Percentiles rank a stretch among this genome's conserved stretches.
phyloP scores from a whole-genome alignment of 805 yeast genomes.

The Starmerella asiatica region DNA sequence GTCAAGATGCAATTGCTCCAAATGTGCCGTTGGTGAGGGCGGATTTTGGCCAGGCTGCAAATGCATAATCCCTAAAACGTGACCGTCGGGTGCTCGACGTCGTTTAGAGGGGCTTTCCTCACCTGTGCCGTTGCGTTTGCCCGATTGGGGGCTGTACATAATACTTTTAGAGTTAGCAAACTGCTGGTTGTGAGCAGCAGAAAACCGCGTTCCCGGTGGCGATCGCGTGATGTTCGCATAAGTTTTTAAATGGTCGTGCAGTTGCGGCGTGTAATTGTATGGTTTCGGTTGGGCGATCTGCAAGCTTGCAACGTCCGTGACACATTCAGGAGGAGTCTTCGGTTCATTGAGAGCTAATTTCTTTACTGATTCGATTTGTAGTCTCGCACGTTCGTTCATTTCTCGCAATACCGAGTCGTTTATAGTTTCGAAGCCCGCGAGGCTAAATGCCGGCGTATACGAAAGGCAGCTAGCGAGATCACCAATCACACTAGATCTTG shows the following conservation, averaged over 20 bases:
- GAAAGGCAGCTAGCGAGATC: constrained; percentile 11
- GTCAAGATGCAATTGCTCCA: constrained; percentile 4
- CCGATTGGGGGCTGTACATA: constrained; percentile 3
- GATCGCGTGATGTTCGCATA: constrained; percentile 4
- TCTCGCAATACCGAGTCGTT: constrained; percentile 26
- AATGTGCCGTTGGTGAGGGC: no score
- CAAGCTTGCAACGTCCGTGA: no score
- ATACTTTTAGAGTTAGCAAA: constrained; percentile 23
- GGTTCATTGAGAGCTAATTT: no score
- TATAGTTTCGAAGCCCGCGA: constrained; percentile 25
- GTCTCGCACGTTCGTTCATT: constrained; percentile 26
- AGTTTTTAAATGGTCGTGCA: not conserved
- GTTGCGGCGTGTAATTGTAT: no score
- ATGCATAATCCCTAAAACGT: not conserved
- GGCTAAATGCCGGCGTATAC: constrained; percentile 15
- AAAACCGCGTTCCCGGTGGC: constrained; percentile 18
- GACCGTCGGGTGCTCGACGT: constrained; percentile 8
- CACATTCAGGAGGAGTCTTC: no score
- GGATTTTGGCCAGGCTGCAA: constrained; percentile 1
- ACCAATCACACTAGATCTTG: no score
- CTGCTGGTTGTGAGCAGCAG: constrained; percentile 20
- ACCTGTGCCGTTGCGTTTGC: constrained; percentile 8
- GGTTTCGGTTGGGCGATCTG: no score
- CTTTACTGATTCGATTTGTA: constrained; percentile 8
- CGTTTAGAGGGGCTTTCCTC: constrained; percentile 13